Conservation (phyloP, 805 yeast genomes). For the Wickerhamiella brachini region DNA sequence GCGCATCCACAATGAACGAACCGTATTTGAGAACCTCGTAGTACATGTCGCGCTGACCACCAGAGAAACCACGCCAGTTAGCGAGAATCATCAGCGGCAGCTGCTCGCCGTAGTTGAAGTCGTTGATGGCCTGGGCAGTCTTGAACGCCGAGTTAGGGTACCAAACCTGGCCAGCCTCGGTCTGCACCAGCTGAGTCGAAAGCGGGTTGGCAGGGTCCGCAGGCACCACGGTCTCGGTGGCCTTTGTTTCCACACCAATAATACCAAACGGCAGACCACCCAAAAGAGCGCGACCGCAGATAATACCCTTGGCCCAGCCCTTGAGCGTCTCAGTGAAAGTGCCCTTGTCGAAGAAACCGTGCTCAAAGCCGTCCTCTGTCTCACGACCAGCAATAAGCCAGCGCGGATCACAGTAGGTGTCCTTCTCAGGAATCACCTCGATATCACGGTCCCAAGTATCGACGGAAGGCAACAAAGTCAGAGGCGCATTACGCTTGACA, state of each 20-base stretch:
- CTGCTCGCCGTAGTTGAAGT: constrained; percentile 96
- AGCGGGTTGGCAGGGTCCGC: constrained; percentile 99
- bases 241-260: constrained; percentile 86
- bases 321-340: constrained; percentile 93
- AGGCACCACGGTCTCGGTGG: constrained; percentile 79
- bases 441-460: constrained; percentile 93
- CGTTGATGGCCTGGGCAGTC: constrained; percentile 97
- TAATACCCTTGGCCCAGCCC: constrained; percentile 99
- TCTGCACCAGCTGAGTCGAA: constrained; percentile 73
- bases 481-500: constrained; percentile 75
- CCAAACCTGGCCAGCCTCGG: constrained; percentile 99
- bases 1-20: constrained; percentile 91
- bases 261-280: constrained; percentile 99
- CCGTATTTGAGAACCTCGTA: constrained; percentile 96
- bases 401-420: constrained; percentile 77
- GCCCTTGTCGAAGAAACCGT: constrained; percentile 81
- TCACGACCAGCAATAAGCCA: constrained; percentile 85
- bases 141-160: constrained; percentile 98
- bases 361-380: constrained; percentile 57
- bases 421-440: constrained; percentile 59
- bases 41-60: constrained; percentile 99
- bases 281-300: constrained; percentile 94
- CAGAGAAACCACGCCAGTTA: constrained; percentile 99
- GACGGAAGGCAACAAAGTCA: constrained; percentile 50
- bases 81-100: constrained; percentile 95